These are phyloP conservation scores for Zostera marina DNA, from an alignment of 116 monocot genomes.

Conservation along the genomic window DNA sequence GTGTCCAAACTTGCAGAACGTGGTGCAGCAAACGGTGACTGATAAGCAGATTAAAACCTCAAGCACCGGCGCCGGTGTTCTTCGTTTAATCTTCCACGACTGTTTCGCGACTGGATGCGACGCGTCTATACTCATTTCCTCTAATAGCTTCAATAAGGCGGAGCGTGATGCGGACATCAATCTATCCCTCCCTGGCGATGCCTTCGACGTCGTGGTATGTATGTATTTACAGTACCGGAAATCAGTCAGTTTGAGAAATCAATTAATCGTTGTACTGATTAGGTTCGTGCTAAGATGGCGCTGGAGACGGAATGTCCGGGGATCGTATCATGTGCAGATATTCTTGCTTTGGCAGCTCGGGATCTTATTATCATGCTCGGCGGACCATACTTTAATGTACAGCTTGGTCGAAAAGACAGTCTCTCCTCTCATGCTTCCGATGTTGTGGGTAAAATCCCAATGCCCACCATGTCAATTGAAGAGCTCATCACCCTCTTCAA, in stretches of 20 bases:
- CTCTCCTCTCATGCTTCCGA: conserved; percentile 18
- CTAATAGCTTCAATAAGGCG: conserved; percentile 9
- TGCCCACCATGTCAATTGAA: conserved; percentile 3
- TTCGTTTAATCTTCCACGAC: conserved; percentile 24
- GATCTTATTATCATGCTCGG: conserved; percentile 37
- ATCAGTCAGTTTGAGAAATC: no score
- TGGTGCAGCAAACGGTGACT: conserved; percentile 32
- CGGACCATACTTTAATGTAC: conserved; percentile 23
- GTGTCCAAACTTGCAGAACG: conserved; percentile 12
- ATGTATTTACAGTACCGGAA: no score
- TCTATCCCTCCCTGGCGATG: conserved; percentile 48
- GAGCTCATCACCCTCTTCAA: conserved; percentile 11
- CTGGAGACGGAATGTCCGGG: conserved; percentile 34
- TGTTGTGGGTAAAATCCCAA: conserved; percentile 17
- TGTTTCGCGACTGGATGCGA: conserved; percentile 59
- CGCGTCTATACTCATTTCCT: conserved; percentile 24
- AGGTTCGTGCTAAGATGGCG: conserved; percentile 13
- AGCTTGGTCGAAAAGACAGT: conserved; percentile 32
- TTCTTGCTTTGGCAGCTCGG: conserved; percentile 39
- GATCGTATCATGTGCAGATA: conserved; percentile 47
- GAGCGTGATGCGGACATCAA: conserved; percentile 31
- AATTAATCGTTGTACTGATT: no score
- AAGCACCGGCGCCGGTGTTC: conserved; percentile 50
- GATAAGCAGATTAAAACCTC: conserved; percentile 38
- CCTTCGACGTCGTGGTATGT: conserved; percentile 51